Percentiles rank a stretch among this genome's conserved stretches.
These are phyloP conservation scores for Candida quercuum DNA, from an alignment of 805 yeast genomes.

Conservation along the genomic window DNA sequence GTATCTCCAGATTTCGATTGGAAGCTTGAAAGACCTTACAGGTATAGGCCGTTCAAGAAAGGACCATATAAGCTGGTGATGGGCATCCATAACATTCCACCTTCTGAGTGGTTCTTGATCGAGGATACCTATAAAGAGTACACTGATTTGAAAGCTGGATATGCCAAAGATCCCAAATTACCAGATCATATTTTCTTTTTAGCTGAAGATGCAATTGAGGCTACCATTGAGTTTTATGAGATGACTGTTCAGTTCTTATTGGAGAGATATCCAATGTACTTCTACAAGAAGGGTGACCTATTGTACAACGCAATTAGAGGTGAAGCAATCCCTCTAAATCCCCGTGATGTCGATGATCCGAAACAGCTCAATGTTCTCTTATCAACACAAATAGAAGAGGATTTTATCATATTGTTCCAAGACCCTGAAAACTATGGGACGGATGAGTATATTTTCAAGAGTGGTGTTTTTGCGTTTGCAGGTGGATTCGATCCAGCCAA, in stretches of 20 bases:
- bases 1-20: slow-evolving; percentile 37
- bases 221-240: slow-evolving; percentile 21
- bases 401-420: slow-evolving; percentile 46
- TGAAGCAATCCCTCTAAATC: slow-evolving; percentile 21
- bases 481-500: slow-evolving; percentile 65
- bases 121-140: slow-evolving; percentile 53
- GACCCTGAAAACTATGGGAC: slow-evolving; percentile 31
- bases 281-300: slow-evolving; percentile 16
- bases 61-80: slow-evolving; percentile 57
- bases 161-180: slow-evolving; percentile 27
- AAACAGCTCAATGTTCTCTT: slow-evolving; percentile 14
- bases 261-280: slow-evolving; percentile 21
- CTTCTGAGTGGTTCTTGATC: slow-evolving; percentile 53
- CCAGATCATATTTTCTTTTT: slow-evolving; percentile 30
- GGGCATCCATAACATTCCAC: slow-evolving; percentile 46
- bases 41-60: slow-evolving; percentile 55
- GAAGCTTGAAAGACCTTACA: slow-evolving; percentile 35
- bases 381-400: slow-evolving; percentile 20
- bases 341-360: slow-evolving; percentile 17
- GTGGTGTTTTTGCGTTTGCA: slow-evolving; percentile 58
- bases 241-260: slow-evolving; percentile 19
- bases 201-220: slow-evolving; percentile 22
- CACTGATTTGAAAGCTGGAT: slow-evolving; percentile 34
- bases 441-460: slow-evolving; percentile 55
- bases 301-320: slow-evolving; percentile 22